Evolutionary conservation across 371 early-diverging fungal species (phyloP).

Genomic region (Apophysomyces ossiformis): DNA sequence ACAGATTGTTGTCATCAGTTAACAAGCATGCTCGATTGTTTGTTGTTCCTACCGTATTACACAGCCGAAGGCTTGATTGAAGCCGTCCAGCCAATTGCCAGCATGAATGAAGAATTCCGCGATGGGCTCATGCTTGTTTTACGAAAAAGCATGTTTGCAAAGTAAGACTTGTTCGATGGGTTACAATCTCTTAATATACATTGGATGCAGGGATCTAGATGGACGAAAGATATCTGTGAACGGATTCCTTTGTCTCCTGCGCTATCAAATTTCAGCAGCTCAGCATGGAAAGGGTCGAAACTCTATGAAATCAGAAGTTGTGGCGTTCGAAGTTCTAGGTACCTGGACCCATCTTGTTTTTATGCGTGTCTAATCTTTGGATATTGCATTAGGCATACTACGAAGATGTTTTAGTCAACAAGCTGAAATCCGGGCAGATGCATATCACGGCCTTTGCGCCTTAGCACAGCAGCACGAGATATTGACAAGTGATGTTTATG

Average conservation of each 20-base stretch:
- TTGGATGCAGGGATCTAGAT: slow-evolving; percentile 49
- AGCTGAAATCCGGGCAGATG: slow-evolving; percentile 49
- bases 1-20: slow-evolving; percentile 15
- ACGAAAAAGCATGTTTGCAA: slow-evolving; percentile 66
- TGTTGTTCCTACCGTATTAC: slow-evolving; percentile 55
- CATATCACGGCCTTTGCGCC: slow-evolving; percentile 56
- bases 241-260: slow-evolving; percentile 58
- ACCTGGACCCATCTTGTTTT: slow-evolving; percentile 1
- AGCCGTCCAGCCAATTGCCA: slow-evolving; percentile 56
- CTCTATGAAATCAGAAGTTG: slow-evolving; percentile 18
- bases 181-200: not conserved
- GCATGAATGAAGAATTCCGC: slow-evolving; percentile 52
- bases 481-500: slow-evolving; percentile 53
- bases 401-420: slow-evolving; percentile 67
- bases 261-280: slow-evolving; percentile 22
- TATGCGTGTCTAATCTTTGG: not conserved
- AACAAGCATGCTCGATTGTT: slow-evolving; percentile 62
- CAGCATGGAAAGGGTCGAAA: slow-evolving; percentile 12
- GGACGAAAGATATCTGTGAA: slow-evolving; percentile 62
- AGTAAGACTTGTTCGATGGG: slow-evolving; percentile 37
- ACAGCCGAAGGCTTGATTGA: slow-evolving; percentile 57
- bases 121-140: slow-evolving; percentile 63
- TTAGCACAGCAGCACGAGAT: slow-evolving; percentile 36
- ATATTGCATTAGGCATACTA: slow-evolving; percentile 45
- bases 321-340: slow-evolving; percentile 62